Conservation (phyloP, 306 rosid species). For the Ziziphus jujuba region DNA sequence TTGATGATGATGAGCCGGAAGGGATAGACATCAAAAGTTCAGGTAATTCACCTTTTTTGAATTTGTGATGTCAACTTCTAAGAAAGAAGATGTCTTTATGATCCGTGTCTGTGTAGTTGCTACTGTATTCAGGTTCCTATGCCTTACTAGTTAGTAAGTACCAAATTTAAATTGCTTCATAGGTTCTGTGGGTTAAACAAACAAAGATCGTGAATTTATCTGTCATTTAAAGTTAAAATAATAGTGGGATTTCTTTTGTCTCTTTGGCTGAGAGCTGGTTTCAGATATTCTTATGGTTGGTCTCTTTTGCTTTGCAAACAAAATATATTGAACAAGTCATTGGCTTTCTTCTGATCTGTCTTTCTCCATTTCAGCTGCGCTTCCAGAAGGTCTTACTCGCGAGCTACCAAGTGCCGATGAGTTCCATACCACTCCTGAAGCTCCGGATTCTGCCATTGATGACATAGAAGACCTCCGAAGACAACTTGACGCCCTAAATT, state of each 20-base stretch:
- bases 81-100: background rate
- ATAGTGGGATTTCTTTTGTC: background rate
- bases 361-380: constrained; percentile 49
- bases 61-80: constrained; percentile 3
- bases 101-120: constrained; percentile 6
- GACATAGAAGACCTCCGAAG: constrained; percentile 79
- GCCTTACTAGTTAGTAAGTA: background rate
- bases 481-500: constrained; percentile 89
- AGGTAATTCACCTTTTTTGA: constrained; percentile 46
- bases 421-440: constrained; percentile 31
- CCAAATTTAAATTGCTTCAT: constrained; percentile 10
- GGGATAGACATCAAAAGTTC: constrained; percentile 35
- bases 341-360: constrained; percentile 3
- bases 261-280: background rate
- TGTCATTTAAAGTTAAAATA: background rate
- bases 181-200: background rate
- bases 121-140: background rate
- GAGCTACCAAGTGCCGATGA: constrained; percentile 89
- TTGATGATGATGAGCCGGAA: constrained; percentile 55
- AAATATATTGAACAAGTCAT: background rate
- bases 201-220: background rate
- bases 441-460: constrained; percentile 42
- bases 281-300: background rate
- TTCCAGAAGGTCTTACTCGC: constrained; percentile 89
- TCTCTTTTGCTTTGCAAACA: background rate